Percentiles rank a stretch among this genome's conserved stretches.
Evolutionary conservation across 768 basidiomycete genomes (phyloP).

Genomic region (Fomitopsis pulvina): DNA sequence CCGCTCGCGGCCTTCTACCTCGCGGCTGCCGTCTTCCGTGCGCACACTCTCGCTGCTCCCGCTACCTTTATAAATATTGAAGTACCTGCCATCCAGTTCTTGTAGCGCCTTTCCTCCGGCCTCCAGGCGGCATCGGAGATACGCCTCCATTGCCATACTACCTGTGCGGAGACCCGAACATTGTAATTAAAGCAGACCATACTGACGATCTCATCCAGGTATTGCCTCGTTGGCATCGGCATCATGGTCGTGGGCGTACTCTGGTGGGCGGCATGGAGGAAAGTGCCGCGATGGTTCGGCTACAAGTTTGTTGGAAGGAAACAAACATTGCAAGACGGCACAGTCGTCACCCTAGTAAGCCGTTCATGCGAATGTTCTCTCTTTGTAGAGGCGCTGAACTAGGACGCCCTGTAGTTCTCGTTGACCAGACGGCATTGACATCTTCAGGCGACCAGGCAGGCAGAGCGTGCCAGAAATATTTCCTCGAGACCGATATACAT

Average conservation of each 20-base stretch:
- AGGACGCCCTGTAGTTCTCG: background rate
- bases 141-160: conserved; percentile 58
- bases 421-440: background rate
- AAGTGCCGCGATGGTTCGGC: conserved; percentile 42
- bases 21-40: conserved; percentile 43
- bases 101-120: conserved; percentile 47
- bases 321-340: conserved; percentile 43
- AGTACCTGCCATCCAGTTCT: conserved; percentile 28
- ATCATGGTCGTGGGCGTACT: conserved; percentile 39
- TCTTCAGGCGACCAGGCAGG: no score
- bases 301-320: conserved; percentile 44
- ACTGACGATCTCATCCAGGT: conserved; percentile 24
- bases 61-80: conserved; percentile 9
- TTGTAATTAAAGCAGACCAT: background rate
- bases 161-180: conserved; percentile 21
- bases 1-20: conserved; percentile 52
- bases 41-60: conserved; percentile 15
- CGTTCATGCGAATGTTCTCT: background rate
- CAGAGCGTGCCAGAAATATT: no score
- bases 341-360: conserved; percentile 43
- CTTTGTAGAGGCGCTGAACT: background rate
- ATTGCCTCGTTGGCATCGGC: conserved; percentile 47
- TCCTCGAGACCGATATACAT: no score
- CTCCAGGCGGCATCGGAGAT: conserved; percentile 48
- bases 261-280: conserved; percentile 51